Conservation (phyloP, 2,329 filamentous ascomycete genomes). For the Dothiorella sarmentorum region DNA sequence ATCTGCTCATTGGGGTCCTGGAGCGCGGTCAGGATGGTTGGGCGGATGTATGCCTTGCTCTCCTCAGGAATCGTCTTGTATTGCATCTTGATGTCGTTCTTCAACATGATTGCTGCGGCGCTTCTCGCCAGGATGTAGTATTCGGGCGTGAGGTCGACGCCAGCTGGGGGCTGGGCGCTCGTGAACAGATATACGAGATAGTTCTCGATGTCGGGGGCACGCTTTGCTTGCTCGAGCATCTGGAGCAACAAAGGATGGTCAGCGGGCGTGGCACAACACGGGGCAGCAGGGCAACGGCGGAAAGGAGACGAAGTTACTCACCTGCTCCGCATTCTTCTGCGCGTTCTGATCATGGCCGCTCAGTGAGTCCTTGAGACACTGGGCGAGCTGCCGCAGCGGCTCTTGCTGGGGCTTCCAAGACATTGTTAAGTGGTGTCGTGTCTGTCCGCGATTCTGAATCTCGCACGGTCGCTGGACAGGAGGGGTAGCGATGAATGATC, state of each 20-base stretch:
- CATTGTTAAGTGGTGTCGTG: slow-evolving; percentile 51
- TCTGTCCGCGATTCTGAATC: slow-evolving; percentile 12
- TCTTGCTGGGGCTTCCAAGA: slow-evolving; percentile 88
- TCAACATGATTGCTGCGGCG: slow-evolving; percentile 89
- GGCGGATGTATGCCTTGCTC: slow-evolving; percentile 74
- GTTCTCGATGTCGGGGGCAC: slow-evolving; percentile 91
- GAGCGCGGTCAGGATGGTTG: slow-evolving; percentile 72
- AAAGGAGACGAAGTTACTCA: slow-evolving; percentile 47
- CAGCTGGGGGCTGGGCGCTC: slow-evolving; percentile 59
- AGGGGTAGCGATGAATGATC: slow-evolving; percentile 15
- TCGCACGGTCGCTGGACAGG: slow-evolving; percentile 11
- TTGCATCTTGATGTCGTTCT: slow-evolving; percentile 79
- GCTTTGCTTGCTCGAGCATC: slow-evolving; percentile 90
- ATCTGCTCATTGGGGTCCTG: slow-evolving; percentile 81
- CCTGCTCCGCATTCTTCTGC: slow-evolving; percentile 85
- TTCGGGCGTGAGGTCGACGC: slow-evolving; percentile 55
- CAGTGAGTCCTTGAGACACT: slow-evolving; percentile 87
- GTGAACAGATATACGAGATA: slow-evolving; percentile 92
- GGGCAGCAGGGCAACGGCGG: slow-evolving; percentile 11
- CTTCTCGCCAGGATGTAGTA: slow-evolving; percentile 76
- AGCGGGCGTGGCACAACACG: slow-evolving; percentile 2
- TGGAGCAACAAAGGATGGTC: slow-evolving; percentile 40
- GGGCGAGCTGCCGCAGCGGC: slow-evolving; percentile 82
- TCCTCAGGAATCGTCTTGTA: slow-evolving; percentile 72
- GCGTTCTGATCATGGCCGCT: slow-evolving; percentile 74